phyloP scores from a whole-genome alignment of 2,329 filamentous ascomycete genomes.

The Cercospora sp. region DNA sequence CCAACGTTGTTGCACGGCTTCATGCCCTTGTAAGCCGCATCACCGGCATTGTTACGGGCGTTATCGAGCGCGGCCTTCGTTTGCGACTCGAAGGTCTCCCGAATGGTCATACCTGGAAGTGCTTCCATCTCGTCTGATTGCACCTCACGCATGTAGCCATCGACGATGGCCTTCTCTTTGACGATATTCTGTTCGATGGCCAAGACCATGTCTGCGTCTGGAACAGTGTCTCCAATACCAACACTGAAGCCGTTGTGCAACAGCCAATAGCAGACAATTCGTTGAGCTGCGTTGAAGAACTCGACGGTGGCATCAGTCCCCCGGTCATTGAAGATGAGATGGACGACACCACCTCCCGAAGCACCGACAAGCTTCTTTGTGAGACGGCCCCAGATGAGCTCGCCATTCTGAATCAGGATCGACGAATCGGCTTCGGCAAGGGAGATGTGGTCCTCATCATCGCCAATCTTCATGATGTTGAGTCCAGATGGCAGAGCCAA shows the following conservation, averaged over 20 bases:
- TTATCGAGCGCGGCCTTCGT: slow-evolving; percentile 92
- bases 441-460: slow-evolving; percentile 35
- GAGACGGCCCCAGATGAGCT: slow-evolving; percentile 86
- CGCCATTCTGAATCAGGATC: slow-evolving; percentile 79
- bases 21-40: slow-evolving; percentile 83
- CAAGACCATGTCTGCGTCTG: slow-evolving; percentile 78
- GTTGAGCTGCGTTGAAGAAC: slow-evolving; percentile 94
- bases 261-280: slow-evolving; percentile 96
- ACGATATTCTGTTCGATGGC: slow-evolving; percentile 82
- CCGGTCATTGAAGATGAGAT: slow-evolving; percentile 94
- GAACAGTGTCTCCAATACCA: slow-evolving; percentile 96
- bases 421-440: slow-evolving; percentile 55
- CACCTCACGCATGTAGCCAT: slow-evolving; percentile 71
- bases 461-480: slow-evolving; percentile 65
- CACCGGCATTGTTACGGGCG: slow-evolving; percentile 95
- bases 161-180: slow-evolving; percentile 78
- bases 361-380: slow-evolving; percentile 95
- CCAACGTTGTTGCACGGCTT: slow-evolving; percentile 97
- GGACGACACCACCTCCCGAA: slow-evolving; percentile 84
- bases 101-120: slow-evolving; percentile 96
- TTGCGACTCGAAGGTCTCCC: slow-evolving; percentile 97
- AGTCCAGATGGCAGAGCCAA: slow-evolving; percentile 86
- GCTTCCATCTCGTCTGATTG: slow-evolving; percentile 86
- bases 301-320: slow-evolving; percentile 82
- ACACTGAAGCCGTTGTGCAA: slow-evolving; percentile 96